Evolutionary conservation across 768 basidiomycete species (phyloP), one percentile per base, ranked within the genome.

Genomic region (Mycena metata): DNA sequence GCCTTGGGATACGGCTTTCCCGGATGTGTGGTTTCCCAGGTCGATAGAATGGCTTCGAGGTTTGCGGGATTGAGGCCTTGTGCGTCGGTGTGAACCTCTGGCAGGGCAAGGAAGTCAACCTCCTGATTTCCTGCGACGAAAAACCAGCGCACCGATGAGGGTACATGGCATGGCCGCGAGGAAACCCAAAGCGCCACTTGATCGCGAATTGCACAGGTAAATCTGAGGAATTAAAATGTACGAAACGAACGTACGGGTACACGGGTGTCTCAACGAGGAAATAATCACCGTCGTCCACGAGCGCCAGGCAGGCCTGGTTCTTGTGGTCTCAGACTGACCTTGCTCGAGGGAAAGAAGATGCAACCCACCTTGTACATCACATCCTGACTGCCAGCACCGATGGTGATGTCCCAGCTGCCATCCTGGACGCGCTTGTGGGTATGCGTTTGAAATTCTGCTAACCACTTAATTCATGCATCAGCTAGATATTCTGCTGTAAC

Each of bases 1-100:
- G 86, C 74, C 74, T 85, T 90, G 6, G 92, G 92, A 61, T 81
- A 83, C 6, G 80, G 85, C 78, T 89, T 89, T 21, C 75, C 82
- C 1, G 75, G 77, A 0, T 88, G 88, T 87, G 89, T 92, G 42
- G 78, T 81, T 47, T 85, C 84, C 70, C 70, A 71, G 36, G 47
- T 71, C 5, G 59, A 24, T 11, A 93, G 78, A 30, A 85, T 82
- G 30, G 81, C 64, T 21, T 85, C 83, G 19, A 93, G 81, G 16
- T 78, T 76, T 1, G 72, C 72, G 1, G 90, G 80, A 46, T 81
- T 78, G 12, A 92, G 80, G 0, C 92, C 92, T 1, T 87, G 69
- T 5, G 79, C 81, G 72, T 93, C 92, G 21, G 87, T 86, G 21
- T 81, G 79, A 19, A 91, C 81, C 82, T 91, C 90, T 90, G 75